Conservation (phyloP, 371 early-diverging fungal genomes). For the Zancudomyces culisetae region DNA sequence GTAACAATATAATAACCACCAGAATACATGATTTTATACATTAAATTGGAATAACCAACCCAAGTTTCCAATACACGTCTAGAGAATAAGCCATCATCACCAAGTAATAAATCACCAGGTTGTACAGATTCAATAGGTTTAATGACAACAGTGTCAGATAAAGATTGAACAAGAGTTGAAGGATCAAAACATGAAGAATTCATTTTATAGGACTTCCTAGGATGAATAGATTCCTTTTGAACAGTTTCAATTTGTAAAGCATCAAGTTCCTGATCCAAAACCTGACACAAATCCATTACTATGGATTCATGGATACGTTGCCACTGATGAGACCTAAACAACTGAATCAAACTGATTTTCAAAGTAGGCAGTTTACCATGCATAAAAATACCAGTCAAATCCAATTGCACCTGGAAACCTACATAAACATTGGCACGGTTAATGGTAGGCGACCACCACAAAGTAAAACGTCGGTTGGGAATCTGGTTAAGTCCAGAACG, state of each 20-base stretch:
- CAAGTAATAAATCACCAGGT: conserved; percentile 7
- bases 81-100: conserved; percentile 3
- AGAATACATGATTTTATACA: background rate
- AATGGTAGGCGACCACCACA: conserved; percentile 99
- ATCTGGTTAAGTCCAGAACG: conserved; percentile 94
- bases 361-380: conserved; percentile 99
- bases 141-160: conserved; percentile 7
- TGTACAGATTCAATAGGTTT: conserved; percentile 6
- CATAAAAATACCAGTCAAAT: conserved; percentile 98
- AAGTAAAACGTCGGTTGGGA: conserved; percentile 98
- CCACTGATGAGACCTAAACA: conserved; percentile 99
- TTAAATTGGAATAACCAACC: background rate
- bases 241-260: conserved; percentile 96
- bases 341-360: conserved; percentile 95
- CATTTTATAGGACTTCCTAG: conserved; percentile 98
- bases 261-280: conserved; percentile 93
- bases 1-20: background rate
- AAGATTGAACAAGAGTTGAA: conserved; percentile 8
- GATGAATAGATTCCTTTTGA: conserved; percentile 96
- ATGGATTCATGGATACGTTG: conserved; percentile 96
- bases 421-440: conserved; percentile 97
- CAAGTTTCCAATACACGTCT: background rate
- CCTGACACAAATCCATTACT: conserved; percentile 85
- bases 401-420: conserved; percentile 98
- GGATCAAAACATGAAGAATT: conserved; percentile 32